A percentile compares a stretch with the other conserved stretches of the same genome.
Conservation (phyloP, 441 rosid genomes). For the Biscutella auriculata region DNA sequence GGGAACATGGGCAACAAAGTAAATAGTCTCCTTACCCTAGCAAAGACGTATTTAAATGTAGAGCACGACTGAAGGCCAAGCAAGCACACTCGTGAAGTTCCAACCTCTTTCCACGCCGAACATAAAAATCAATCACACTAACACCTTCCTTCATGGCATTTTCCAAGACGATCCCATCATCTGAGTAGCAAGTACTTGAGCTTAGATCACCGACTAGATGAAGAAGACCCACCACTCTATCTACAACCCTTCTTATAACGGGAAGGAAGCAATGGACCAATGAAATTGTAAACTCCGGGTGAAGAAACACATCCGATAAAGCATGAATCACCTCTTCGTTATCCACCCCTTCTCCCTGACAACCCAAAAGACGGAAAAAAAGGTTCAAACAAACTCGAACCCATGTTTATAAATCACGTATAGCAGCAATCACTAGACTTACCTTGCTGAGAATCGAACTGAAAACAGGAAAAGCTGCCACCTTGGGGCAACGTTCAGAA, state of each 20-base stretch:
- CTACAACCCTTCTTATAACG: constrained; percentile 40
- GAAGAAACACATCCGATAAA: constrained; percentile 52
- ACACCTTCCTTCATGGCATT: constrained; percentile 28
- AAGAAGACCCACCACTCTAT: constrained; percentile 47
- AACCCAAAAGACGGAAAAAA: neutral
- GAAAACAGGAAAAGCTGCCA: constrained; percentile 26
- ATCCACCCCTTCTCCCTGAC: constrained; percentile 29
- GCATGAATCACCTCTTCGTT: constrained; percentile 52
- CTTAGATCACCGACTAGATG: constrained; percentile 42
- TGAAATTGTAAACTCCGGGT: constrained; percentile 59
- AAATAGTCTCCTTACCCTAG: constrained; percentile 35
- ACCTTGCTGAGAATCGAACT: constrained; percentile 37
- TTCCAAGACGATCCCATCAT: constrained; percentile 24
- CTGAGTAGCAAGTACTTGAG: constrained; percentile 27
- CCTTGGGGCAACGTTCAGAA: constrained; percentile 57
- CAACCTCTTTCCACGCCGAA: constrained; percentile 47
- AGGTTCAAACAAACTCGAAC: neutral
- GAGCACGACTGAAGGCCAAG: constrained; percentile 77
- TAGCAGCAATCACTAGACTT: neutral
- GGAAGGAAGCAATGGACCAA: constrained; percentile 67
- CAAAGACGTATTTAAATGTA: constrained; percentile 63
- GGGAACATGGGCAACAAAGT: neutral
- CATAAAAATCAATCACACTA: constrained; percentile 45
- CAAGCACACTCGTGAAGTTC: constrained; percentile 85
- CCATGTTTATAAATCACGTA: neutral